Conservation (phyloP, 345 rosid genomes). For the Citrus sp. region DNA sequence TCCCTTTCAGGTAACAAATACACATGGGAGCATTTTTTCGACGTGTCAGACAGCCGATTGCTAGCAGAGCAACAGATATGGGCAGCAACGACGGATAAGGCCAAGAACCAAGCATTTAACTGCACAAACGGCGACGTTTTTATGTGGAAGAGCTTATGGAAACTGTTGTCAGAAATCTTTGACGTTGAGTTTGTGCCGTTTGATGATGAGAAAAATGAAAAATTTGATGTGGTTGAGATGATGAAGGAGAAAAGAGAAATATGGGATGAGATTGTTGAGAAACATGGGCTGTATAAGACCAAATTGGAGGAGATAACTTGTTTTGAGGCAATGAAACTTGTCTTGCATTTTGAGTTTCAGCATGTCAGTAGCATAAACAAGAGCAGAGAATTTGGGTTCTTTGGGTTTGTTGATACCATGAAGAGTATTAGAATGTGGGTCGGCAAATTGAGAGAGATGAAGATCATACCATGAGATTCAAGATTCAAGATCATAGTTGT, state of each 20-base stretch:
- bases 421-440: background rate
- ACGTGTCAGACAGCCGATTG: conserved; percentile 13
- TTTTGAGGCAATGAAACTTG: conserved; percentile 8
- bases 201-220: conserved; percentile 15
- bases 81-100: conserved; percentile 13
- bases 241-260: conserved; percentile 15
- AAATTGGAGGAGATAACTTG: conserved; percentile 26
- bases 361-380: conserved; percentile 35
- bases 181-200: conserved; percentile 19
- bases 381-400: conserved; percentile 18
- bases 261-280: conserved; percentile 28
- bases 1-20: background rate
- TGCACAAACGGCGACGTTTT: conserved; percentile 29
- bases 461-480: background rate
- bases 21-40: conserved; percentile 32
- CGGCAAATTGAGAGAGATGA: background rate
- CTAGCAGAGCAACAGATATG: conserved; percentile 28
- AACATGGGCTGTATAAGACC: conserved; percentile 20
- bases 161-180: conserved; percentile 8
- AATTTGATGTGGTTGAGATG: conserved; percentile 10
- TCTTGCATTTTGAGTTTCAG: conserved; percentile 24
- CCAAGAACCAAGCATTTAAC: conserved; percentile 26
- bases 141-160: conserved; percentile 27
- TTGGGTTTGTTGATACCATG: background rate
- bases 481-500: too few species aligned